phyloP scores from a whole-genome alignment of 1,284 basidiomycete species.

The Austropuccinia psidii region DNA sequence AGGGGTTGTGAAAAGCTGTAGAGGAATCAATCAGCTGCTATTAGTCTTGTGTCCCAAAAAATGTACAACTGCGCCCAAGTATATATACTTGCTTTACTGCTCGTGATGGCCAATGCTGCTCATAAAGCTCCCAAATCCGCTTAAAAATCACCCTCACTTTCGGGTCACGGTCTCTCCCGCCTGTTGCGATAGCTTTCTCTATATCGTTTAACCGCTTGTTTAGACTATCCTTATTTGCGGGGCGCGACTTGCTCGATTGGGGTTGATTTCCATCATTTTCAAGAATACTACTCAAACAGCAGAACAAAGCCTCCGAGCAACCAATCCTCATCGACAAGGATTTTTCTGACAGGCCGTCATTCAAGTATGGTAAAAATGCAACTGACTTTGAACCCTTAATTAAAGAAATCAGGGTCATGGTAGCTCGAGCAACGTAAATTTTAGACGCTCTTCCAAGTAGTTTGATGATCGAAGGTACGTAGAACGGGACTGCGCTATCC shows the following conservation, averaged over 20 bases:
- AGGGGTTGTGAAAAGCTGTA: constrained; percentile 64
- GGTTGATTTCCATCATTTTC: constrained; percentile 19
- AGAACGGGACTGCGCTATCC: constrained; percentile 60
- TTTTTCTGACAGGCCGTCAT: constrained; percentile 60
- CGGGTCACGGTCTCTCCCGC: constrained; percentile 65
- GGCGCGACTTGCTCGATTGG: constrained; percentile 52
- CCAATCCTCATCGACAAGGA: constrained; percentile 58
- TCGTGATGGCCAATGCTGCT: constrained; percentile 59
- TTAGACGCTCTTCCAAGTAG: constrained; percentile 72
- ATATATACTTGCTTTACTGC: constrained; percentile 57
- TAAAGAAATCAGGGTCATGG: constrained; percentile 57
- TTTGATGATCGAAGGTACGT: constrained; percentile 61
- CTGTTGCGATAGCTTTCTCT: constrained; percentile 61
- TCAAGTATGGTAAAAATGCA: constrained; percentile 58
- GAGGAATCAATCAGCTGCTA: not conserved
- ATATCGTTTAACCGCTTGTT: constrained; percentile 56
- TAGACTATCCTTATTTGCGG: constrained; percentile 62
- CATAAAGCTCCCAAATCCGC: constrained; percentile 67
- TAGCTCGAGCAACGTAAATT: constrained; percentile 62
- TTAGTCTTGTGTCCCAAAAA: too few species aligned
- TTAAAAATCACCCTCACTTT: constrained; percentile 64
- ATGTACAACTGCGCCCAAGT: not conserved
- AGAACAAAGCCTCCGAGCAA: constrained; percentile 56
- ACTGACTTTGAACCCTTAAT: constrained; percentile 65
- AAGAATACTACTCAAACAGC: constrained; percentile 40